Percentiles rank a stretch among this genome's conserved stretches.
phyloP scores from a whole-genome alignment of 306 rosid species.

The Adenanthera pavonina region DNA sequence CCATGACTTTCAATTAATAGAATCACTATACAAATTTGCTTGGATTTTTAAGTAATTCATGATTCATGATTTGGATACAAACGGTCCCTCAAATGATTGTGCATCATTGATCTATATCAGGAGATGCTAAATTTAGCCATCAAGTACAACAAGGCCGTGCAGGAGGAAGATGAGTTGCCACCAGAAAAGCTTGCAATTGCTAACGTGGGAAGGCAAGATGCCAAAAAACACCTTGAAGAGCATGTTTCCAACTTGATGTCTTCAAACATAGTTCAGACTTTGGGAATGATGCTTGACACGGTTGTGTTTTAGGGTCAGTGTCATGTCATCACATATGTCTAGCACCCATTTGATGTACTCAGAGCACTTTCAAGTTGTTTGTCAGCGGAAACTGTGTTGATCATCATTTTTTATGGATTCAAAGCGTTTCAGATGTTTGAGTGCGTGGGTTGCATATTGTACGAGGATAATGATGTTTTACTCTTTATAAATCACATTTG shows the following conservation, averaged over 20 bases:
- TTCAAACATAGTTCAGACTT: constrained; percentile 87
- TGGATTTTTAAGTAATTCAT: neutral
- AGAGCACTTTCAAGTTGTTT: neutral
- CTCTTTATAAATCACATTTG: neutral
- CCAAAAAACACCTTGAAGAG: constrained; percentile 96
- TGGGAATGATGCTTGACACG: constrained; percentile 95
- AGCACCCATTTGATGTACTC: neutral
- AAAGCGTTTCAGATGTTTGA: neutral
- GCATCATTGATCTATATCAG: constrained; percentile 44
- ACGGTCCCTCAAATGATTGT: neutral
- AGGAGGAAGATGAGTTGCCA: constrained; percentile 92
- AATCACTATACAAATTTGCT: constrained; percentile 1
- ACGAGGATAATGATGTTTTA: neutral
- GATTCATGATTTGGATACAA: neutral
- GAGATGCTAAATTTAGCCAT: constrained; percentile 82
- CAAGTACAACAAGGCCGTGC: constrained; percentile 94
- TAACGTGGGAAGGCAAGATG: constrained; percentile 85
- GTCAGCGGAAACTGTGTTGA: neutral
- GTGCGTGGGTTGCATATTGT: constrained; percentile 11
- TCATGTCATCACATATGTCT: neutral
- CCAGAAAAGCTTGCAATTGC: constrained; percentile 92
- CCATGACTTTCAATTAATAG: neutral
- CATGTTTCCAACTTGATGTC: constrained; percentile 96
- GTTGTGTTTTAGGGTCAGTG: constrained; percentile 70
- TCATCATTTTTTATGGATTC: neutral